A percentile compares a stretch with the other conserved stretches of the same genome.
phyloP scores from a whole-genome alignment of 2,329 filamentous ascomycete genomes.

The Dactylellina drechsleri region DNA sequence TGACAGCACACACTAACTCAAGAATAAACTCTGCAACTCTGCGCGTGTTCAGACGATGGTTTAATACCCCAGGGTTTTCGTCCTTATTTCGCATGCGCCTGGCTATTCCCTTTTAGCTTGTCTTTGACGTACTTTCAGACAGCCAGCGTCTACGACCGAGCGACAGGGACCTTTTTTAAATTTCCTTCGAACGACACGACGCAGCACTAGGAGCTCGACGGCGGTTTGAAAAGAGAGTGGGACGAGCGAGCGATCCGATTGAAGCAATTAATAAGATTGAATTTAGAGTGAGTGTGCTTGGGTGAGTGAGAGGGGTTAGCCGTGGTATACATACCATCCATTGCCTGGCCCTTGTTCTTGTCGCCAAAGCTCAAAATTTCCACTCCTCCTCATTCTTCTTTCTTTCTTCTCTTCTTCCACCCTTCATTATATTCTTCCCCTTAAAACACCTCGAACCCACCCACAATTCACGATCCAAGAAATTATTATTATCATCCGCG shows the following conservation, averaged over 20 bases:
- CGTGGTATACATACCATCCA: conserved; percentile 6
- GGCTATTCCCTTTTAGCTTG: conserved; percentile 46
- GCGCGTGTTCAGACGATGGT: conserved; percentile 29
- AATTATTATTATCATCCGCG: conserved; percentile 11
- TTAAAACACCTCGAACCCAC: conserved; percentile 50
- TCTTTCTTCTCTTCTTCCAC: conserved; percentile 17
- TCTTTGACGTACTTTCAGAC: conserved; percentile 48
- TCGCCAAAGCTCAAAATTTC: conserved; percentile 44
- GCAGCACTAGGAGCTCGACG: neutral
- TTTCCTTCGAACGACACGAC: neutral
- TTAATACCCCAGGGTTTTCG: conserved; percentile 29
- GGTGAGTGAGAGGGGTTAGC: conserved; percentile 19
- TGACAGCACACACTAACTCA: conserved; percentile 22
- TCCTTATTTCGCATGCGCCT: conserved; percentile 26
- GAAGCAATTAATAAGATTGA: conserved; percentile 12
- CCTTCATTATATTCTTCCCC: conserved; percentile 30
- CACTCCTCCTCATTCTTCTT: conserved; percentile 23
- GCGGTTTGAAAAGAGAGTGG: conserved; percentile 8
- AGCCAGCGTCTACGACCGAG: conserved; percentile 24
- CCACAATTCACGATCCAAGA: conserved; percentile 32
- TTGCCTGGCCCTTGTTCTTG: conserved; percentile 39
- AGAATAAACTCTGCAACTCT: conserved; percentile 18
- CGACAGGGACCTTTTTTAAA: neutral
- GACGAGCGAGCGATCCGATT: conserved; percentile 3
- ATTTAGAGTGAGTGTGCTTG: too few species aligned